A percentile compares a stretch with the other conserved stretches of the same genome.
These are phyloP conservation scores for Exutisphaerella laricina DNA, from an alignment of 2,329 filamentous ascomycete genomes.

Conservation along the genomic window DNA sequence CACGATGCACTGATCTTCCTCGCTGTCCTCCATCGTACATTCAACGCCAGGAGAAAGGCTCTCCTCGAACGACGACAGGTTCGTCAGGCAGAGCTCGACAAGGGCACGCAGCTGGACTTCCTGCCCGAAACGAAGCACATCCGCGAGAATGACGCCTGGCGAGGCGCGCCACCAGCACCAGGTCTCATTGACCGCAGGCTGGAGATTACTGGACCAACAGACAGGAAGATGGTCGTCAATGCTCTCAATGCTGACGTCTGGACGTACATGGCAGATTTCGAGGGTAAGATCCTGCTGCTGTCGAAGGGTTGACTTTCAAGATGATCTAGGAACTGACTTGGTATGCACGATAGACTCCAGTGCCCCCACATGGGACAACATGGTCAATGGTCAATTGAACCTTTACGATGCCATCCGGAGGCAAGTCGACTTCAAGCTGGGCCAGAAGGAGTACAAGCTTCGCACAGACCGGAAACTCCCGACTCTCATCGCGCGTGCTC, in stretches of 20 bases:
- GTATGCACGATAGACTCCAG: slow-evolving; percentile 66
- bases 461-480: slow-evolving; percentile 81
- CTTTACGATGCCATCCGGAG: slow-evolving; percentile 91
- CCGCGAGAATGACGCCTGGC: slow-evolving; percentile 91
- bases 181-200: slow-evolving; percentile 89
- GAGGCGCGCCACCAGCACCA: slow-evolving; percentile 81
- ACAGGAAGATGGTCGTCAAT: slow-evolving; percentile 99
- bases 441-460: slow-evolving; percentile 94
- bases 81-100: slow-evolving; percentile 89
- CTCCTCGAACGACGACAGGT: slow-evolving; percentile 80
- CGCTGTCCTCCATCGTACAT: slow-evolving; percentile 87
- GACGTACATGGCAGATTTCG: slow-evolving; percentile 99
- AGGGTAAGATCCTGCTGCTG: slow-evolving; percentile 56
- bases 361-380: slow-evolving; percentile 97
- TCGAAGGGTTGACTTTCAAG: background rate
- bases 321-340: slow-evolving; percentile 5
- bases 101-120: slow-evolving; percentile 84
- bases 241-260: slow-evolving; percentile 92
- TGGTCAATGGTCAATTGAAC: slow-evolving; percentile 98
- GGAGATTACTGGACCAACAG: slow-evolving; percentile 95
- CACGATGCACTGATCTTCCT: slow-evolving; percentile 89
- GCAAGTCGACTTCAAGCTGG: slow-evolving; percentile 94
- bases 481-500: slow-evolving; percentile 87
- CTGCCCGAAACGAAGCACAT: slow-evolving; percentile 93
- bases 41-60: slow-evolving; percentile 81